Evolutionary conservation across 2,329 filamentous ascomycete species (phyloP).

Genomic region (Cladosporium sphaerospermum): DNA sequence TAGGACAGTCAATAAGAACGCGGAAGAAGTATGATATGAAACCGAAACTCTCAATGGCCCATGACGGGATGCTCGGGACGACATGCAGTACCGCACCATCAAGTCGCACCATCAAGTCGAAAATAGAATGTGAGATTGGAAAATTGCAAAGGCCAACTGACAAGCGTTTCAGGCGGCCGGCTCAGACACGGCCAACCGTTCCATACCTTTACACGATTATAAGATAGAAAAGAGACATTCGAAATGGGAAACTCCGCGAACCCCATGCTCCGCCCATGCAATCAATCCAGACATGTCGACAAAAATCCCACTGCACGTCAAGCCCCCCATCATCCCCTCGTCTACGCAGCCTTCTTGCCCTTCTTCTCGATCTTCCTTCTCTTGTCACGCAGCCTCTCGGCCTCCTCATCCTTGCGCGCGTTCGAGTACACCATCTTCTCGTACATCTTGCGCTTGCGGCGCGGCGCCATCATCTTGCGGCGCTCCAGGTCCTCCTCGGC

Average conservation of each 20-base stretch:
- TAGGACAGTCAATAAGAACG: too few relatives aligned
- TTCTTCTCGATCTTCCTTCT: constrained; percentile 76
- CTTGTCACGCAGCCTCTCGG: constrained; percentile 81
- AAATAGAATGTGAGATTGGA: too few relatives aligned
- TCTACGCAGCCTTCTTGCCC: constrained; percentile 3
- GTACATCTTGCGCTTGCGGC: constrained; percentile 94
- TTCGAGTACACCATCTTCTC: constrained; percentile 98
- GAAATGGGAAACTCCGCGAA: not conserved
- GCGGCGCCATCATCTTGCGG: constrained; percentile 95
- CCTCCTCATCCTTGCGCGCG: constrained; percentile 85
- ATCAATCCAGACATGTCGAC: not conserved
- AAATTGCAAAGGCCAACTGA: too few relatives aligned
- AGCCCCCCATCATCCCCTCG: not conserved
- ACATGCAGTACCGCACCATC: too few relatives aligned
- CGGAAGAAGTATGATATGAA: too few relatives aligned
- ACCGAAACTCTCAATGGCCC: too few relatives aligned
- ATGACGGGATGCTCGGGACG: too few relatives aligned
- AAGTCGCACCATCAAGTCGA: too few relatives aligned
- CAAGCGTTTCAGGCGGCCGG: too few relatives aligned
- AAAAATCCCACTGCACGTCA: not conserved
- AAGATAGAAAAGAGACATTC: too few relatives aligned
- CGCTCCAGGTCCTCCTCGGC: constrained; percentile 86
- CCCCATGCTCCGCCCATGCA: not conserved
- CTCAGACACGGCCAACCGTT: too few relatives aligned
- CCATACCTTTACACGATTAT: too few relatives aligned